Conservation (phyloP, 495 filamentous ascomycete species). For the Aspergillus wentii region DNA sequence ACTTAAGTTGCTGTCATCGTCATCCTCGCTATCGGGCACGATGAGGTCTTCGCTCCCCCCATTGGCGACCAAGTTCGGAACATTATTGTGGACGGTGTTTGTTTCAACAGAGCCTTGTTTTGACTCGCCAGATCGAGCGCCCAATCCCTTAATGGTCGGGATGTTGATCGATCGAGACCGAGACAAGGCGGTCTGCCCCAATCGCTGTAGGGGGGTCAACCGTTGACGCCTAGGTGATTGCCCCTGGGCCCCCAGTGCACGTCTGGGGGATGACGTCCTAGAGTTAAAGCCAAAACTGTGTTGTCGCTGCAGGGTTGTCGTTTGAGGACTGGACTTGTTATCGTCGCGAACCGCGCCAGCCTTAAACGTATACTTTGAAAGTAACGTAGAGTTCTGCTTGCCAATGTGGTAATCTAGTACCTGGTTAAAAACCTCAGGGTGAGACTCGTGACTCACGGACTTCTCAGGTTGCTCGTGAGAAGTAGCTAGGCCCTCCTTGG, state of each 20-base stretch:
- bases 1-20: conserved; percentile 35
- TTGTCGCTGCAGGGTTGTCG: too few relatives aligned
- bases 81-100: too few relatives aligned
- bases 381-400: conserved; percentile 29
- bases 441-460: conserved; percentile 12
- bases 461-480: neutral
- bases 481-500: too few relatives aligned
- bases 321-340: neutral
- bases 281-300: too few relatives aligned
- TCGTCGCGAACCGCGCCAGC: conserved; percentile 4
- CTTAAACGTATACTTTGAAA: conserved; percentile 32
- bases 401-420: conserved; percentile 34
- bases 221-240: conserved; percentile 20
- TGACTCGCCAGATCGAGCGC: too few relatives aligned
- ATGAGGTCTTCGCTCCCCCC: conserved; percentile 78
- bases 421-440: conserved; percentile 22
- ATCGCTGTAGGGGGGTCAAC: conserved; percentile 43
- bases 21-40: conserved; percentile 64
- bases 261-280: too few relatives aligned
- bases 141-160: too few relatives aligned
- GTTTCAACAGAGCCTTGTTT: too few relatives aligned
- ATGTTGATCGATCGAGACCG: conserved; percentile 36
- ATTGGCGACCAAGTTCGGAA: too few relatives aligned
- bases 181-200: conserved; percentile 41
- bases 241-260: conserved; percentile 3